Evolutionary conservation across 2,329 filamentous ascomycete genomes (phyloP), one percentile per base, ranked within the genome.

Genomic region (Drechmeria coniospora): DNA sequence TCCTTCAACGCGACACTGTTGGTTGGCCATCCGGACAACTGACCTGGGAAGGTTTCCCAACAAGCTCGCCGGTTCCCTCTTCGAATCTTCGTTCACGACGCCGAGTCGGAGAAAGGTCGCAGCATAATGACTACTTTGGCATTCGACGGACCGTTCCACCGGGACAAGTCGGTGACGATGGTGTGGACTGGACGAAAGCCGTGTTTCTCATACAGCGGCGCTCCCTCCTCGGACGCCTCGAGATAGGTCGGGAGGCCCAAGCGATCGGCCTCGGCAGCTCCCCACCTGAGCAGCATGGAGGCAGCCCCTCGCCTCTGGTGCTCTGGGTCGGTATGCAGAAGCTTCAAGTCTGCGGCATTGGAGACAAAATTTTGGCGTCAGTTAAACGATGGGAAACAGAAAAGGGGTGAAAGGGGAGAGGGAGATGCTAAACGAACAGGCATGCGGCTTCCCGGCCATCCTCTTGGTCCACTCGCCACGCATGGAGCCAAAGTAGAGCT

Each of bases 301-400:
- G 41, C 53, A 9, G 48, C 47, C 5, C 54, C 54, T 6, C 47
- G 47, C 25, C 43, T 42, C 25, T 55, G 52, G 29, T 54, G 49
- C 10, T 45, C 44, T 2, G 53, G 45, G 25, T 53, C 43, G 2
- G 54, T 57, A 23, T 56, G 49, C 19, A 58, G 41, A 2, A 53
- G 41, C 25, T 52, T 50, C 3, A 58, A 36, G 29, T 56, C 53
- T 56, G 21, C n/a, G 9, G 7, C 2, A 8, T 15, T 11, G 16
- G 5, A n/a, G 25, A 36, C 15, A 11, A 22, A 12, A 25, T 14
- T 24, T 16, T 7, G 21, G 8, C 14, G 11, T n/a, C n/a, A n/a
- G n/a, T n/a, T n/a, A n/a, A n/a, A n/a, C n/a, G n/a, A n/a, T n/a
- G 10, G 4, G 25, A 6, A 17, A 28, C 21, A 18, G 17, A 14